These are phyloP conservation scores for Lepidium africanum DNA, from an alignment of 345 rosid species.

Conservation along the genomic window DNA sequence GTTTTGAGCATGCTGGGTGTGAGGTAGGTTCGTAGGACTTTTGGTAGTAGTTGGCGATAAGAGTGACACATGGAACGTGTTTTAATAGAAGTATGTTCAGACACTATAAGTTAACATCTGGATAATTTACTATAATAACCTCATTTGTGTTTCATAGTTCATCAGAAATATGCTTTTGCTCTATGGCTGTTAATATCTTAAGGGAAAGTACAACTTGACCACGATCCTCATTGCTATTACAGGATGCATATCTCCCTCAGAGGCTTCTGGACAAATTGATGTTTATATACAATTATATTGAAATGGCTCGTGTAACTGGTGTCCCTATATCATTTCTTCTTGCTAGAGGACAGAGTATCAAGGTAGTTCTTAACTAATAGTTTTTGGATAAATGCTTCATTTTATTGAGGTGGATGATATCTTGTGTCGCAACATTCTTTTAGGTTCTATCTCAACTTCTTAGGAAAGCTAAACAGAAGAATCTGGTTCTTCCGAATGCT, in stretches of 20 bases:
- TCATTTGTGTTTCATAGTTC: neutral
- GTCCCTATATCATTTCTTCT: slow-evolving; percentile 96
- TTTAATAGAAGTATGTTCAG: neutral
- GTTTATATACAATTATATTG: slow-evolving; percentile 90
- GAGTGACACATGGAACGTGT: neutral
- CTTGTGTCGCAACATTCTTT: slow-evolving; percentile 2
- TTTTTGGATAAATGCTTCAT: slow-evolving; percentile 2
- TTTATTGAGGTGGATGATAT: slow-evolving; percentile 2
- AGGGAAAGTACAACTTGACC: neutral
- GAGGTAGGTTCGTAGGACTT: neutral
- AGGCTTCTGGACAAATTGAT: slow-evolving; percentile 91
- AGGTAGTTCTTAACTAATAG: slow-evolving; percentile 37
- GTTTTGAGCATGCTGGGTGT: neutral
- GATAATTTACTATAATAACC: neutral
- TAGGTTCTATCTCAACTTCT: slow-evolving; percentile 98
- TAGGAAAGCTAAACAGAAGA: slow-evolving; percentile 86
- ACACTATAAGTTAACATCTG: neutral
- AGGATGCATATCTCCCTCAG: slow-evolving; percentile 99
- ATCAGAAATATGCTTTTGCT: neutral
- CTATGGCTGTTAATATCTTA: neutral
- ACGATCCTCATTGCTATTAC: slow-evolving; percentile 24
- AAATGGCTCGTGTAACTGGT: slow-evolving; percentile 99
- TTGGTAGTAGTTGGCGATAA: neutral
- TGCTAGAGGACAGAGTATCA: slow-evolving; percentile 97
- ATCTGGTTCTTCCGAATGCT: slow-evolving; percentile 79